Evolutionary conservation across 2,329 filamentous ascomycete species (phyloP).

Genomic region (Gaeumannomyces tritici): DNA sequence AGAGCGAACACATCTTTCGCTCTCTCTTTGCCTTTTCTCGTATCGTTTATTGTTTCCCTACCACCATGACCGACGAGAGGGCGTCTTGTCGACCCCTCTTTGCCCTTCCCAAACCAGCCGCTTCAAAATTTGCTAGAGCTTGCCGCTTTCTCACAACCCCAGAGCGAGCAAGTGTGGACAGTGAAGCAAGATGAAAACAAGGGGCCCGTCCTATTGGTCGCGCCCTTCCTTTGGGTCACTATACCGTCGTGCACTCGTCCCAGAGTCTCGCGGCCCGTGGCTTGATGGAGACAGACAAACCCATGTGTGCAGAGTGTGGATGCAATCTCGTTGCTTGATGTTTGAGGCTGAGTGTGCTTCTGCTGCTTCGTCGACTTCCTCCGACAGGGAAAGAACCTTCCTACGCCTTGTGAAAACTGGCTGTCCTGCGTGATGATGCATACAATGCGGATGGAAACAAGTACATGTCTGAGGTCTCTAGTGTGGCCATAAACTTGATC

Average conservation of each 20-base stretch:
- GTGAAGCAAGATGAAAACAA: slow-evolving; percentile 52
- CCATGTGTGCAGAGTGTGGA: background rate
- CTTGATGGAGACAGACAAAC: background rate
- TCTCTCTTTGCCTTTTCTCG: background rate
- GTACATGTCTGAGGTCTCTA: no score
- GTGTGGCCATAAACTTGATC: no score
- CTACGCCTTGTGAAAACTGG: no score
- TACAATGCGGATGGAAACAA: no score
- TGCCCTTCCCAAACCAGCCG: background rate
- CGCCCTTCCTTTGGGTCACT: background rate
- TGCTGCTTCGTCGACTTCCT: no score
- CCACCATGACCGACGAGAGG: background rate
- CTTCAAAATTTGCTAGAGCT: slow-evolving; percentile 60
- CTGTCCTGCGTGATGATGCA: no score
- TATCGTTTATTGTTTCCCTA: background rate
- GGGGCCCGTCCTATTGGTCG: background rate
- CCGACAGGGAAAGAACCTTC: no score
- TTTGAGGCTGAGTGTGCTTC: background rate
- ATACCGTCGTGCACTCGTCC: background rate
- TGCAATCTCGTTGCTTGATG: background rate
- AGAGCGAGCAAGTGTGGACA: slow-evolving; percentile 60
- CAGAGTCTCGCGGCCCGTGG: background rate
- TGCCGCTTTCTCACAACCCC: slow-evolving; percentile 41
- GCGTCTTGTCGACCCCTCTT: background rate
- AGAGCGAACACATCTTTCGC: background rate